These are phyloP conservation scores for Calamus simplicifolius DNA, from an alignment of 176 grass and related monocot species.

Conservation along the genomic window DNA sequence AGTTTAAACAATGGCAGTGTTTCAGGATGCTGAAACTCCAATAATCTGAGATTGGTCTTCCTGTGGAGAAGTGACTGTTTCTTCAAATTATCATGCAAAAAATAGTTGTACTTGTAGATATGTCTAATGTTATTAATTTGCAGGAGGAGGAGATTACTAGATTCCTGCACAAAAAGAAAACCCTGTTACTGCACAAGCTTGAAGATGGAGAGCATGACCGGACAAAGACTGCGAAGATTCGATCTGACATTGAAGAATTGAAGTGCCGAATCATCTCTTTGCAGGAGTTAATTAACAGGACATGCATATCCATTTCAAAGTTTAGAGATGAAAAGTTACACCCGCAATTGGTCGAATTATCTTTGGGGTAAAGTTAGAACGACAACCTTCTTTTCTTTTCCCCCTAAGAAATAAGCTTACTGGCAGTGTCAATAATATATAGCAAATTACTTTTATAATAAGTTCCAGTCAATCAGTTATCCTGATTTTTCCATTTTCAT, in stretches of 20 bases:
- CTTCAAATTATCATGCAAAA: too few relatives aligned
- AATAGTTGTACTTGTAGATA: not conserved
- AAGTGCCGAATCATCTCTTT: conserved; percentile 75
- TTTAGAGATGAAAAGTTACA: conserved; percentile 88
- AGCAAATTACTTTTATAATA: too few relatives aligned
- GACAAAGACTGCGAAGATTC: conserved; percentile 59
- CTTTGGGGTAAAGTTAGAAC: conserved; percentile 54
- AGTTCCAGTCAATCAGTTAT: too few relatives aligned
- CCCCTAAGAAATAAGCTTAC: too few relatives aligned
- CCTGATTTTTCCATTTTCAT: too few relatives aligned
- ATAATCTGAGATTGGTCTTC: not conserved
- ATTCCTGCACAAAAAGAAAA: conserved; percentile 52
- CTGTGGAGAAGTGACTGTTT: not conserved
- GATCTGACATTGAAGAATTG: conserved; percentile 57
- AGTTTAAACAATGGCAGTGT: too few relatives aligned
- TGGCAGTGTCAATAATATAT: too few relatives aligned
- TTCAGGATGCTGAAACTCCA: too few relatives aligned
- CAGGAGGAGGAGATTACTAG: conserved; percentile 83
- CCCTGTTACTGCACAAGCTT: conserved; percentile 50
- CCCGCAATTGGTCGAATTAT: conserved; percentile 89
- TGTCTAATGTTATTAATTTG: conserved; percentile 12
- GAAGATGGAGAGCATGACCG: conserved; percentile 74
- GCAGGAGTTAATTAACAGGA: conserved; percentile 54
- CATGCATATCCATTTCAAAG: conserved; percentile 73
- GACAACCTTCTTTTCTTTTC: not conserved